These are phyloP conservation scores for Dunaliella primolecta DNA, from an alignment of 139 green algal genomes.

Conservation along the genomic window DNA sequence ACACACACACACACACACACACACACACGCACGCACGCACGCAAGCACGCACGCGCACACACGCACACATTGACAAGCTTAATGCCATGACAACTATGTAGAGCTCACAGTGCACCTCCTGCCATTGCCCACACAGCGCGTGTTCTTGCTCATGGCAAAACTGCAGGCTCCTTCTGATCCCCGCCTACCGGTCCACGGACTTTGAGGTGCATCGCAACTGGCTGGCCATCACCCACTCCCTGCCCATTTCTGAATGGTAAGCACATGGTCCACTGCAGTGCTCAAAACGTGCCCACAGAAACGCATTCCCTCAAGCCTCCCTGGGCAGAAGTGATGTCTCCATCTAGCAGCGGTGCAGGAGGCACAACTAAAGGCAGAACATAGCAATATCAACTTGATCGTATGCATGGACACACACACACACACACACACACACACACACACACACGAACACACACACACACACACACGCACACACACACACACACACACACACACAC, in stretches of 20 bases:
- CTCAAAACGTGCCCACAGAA: neutral
- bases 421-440: neutral
- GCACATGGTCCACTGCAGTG: constrained; percentile 5
- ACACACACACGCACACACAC: neutral
- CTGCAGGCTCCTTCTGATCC: constrained; percentile 82
- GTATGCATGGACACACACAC: neutral
- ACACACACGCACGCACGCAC: too few relatives aligned
- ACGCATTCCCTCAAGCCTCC: neutral
- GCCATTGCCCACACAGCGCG: too few relatives aligned
- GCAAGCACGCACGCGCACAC: too few relatives aligned
- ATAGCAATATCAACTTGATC: too few relatives aligned
- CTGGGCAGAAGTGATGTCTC: too few relatives aligned
- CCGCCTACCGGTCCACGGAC: constrained; percentile 88
- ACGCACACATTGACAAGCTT: too few relatives aligned
- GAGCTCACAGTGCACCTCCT: too few relatives aligned
- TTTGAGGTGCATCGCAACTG: constrained; percentile 98
- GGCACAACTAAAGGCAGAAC: too few relatives aligned
- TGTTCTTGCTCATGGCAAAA: too few relatives aligned
- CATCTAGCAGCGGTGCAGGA: neutral
- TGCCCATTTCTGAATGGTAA: constrained; percentile 72
- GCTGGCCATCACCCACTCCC: constrained; percentile 84
- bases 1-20: too few relatives aligned
- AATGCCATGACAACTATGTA: too few relatives aligned
- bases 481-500: constrained; percentile 66
- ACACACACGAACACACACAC: neutral